Evolutionary conservation across 768 basidiomycete genomes (phyloP).

Genomic region (Pleurotus eryngii): DNA sequence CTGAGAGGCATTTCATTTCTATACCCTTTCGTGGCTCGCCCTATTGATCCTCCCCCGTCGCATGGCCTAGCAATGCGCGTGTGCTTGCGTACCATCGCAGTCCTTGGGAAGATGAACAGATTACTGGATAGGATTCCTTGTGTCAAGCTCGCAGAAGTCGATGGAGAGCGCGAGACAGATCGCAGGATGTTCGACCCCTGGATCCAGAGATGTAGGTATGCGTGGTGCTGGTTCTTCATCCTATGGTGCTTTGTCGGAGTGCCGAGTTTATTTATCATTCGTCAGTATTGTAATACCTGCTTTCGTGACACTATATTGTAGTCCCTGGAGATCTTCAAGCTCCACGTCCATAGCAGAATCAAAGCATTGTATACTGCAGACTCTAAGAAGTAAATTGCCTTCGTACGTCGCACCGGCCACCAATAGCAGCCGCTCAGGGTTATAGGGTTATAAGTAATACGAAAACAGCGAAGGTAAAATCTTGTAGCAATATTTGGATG

Average conservation of each 20-base stretch:
- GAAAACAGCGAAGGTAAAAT: no score
- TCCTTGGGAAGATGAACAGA: conserved; percentile 43
- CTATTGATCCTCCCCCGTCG: conserved; percentile 30
- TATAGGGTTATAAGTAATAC: no score
- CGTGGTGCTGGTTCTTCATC: conserved; percentile 37
- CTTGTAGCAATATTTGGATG: no score
- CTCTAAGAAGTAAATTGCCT: no score
- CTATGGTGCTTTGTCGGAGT: conserved; percentile 15
- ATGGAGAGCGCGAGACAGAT: conserved; percentile 41
- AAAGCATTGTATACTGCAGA: no score
- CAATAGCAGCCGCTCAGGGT: no score
- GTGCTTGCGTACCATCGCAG: conserved; percentile 16
- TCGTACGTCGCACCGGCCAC: no score
- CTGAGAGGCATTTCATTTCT: conserved; percentile 44
- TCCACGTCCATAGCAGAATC: no score
- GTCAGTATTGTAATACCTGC: conserved; percentile 1
- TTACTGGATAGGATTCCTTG: conserved; percentile 42
- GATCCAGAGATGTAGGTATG: conserved; percentile 57
- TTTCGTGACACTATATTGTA: neutral
- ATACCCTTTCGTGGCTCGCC: conserved; percentile 60
- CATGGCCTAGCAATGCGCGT: conserved; percentile 14
- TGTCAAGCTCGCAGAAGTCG: conserved; percentile 38
- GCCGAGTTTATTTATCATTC: conserved; percentile 5
- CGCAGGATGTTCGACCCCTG: conserved; percentile 54
- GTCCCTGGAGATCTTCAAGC: no score